Evolutionary conservation across 768 basidiomycete genomes (phyloP).

Genomic region (Rhodotorula diobovata): DNA sequence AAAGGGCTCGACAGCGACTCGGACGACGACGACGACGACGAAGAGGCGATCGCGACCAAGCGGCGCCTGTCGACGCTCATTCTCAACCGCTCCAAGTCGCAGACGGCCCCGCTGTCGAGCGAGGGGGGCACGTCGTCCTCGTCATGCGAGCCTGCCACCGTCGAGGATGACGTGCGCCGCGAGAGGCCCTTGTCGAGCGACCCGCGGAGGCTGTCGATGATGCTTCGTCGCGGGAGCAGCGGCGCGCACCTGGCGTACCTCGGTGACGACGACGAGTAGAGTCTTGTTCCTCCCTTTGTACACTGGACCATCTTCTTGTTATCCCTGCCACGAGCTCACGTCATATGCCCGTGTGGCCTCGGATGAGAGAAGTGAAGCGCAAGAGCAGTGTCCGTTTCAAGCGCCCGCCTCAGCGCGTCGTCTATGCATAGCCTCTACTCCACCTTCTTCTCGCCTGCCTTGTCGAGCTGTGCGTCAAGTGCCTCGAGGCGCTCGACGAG

Average conservation of each 20-base stretch:
- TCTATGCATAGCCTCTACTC: slow-evolving; percentile 3
- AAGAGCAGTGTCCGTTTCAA: neutral
- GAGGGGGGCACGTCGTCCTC: neutral
- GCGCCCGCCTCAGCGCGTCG: too few species aligned
- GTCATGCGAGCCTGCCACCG: neutral
- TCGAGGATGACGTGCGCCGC: neutral
- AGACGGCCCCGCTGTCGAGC: slow-evolving; percentile 1
- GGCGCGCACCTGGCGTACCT: neutral
- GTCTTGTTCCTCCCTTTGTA: too few species aligned
- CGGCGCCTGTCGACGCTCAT: slow-evolving; percentile 21
- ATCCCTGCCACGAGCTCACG: too few species aligned
- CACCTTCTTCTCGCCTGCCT: slow-evolving; percentile 12
- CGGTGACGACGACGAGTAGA: neutral
- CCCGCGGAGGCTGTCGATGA: slow-evolving; percentile 5
- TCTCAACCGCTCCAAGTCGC: slow-evolving; percentile 13
- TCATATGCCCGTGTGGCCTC: too few species aligned
- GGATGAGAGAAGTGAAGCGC: neutral
- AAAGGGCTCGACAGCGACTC: slow-evolving; percentile 1
- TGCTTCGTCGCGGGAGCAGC: slow-evolving; percentile 15
- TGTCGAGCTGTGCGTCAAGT: slow-evolving; percentile 53
- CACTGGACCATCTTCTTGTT: too few species aligned
- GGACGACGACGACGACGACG: slow-evolving; percentile 3
- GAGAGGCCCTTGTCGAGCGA: slow-evolving; percentile 13
- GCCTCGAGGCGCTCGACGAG: slow-evolving; percentile 80
- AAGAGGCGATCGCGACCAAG: neutral